phyloP scores from a whole-genome alignment of 2,329 filamentous ascomycete species.

The Colletotrichum tabaci region DNA sequence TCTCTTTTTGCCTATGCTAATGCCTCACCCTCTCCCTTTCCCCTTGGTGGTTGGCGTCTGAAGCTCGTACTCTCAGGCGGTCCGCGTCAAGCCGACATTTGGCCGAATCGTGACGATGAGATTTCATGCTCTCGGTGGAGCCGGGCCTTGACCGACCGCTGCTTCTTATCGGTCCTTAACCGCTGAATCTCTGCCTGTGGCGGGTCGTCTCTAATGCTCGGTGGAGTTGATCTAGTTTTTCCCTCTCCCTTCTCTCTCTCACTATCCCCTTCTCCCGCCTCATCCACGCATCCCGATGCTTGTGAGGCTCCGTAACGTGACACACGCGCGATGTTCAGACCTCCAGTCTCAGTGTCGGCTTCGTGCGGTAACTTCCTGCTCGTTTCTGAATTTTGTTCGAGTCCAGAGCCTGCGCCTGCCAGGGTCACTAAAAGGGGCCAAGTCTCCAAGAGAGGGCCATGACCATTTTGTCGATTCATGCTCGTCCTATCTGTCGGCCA shows the following conservation, averaged over 20 bases:
- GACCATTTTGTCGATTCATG: slow-evolving; percentile 38
- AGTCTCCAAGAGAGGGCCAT: slow-evolving; percentile 12
- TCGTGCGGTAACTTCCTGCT: slow-evolving; percentile 12
- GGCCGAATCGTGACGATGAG: slow-evolving; percentile 37
- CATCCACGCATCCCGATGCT: background rate
- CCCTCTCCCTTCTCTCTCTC: background rate
- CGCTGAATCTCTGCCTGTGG: slow-evolving; percentile 38
- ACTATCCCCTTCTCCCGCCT: slow-evolving; percentile 22
- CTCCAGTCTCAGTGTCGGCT: slow-evolving; percentile 28
- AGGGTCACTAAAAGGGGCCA: slow-evolving; percentile 10
- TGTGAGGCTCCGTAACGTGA: slow-evolving; percentile 19
- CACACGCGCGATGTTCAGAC: slow-evolving; percentile 15
- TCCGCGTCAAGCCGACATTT: slow-evolving; percentile 42
- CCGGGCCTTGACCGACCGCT: slow-evolving; percentile 38
- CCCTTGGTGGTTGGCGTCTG: slow-evolving; percentile 1
- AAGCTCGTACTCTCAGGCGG: slow-evolving; percentile 12
- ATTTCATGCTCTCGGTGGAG: slow-evolving; percentile 42
- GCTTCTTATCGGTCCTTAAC: slow-evolving; percentile 42
- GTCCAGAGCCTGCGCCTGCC: slow-evolving; percentile 7
- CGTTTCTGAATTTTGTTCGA: slow-evolving; percentile 18
- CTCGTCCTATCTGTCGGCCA: slow-evolving; percentile 41
- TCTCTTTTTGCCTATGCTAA: background rate
- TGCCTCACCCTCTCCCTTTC: background rate
- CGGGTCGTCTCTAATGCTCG: slow-evolving; percentile 25
- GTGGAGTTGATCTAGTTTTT: slow-evolving; percentile 39